These are phyloP conservation scores for Lachnellula cervina DNA, from an alignment of 2,329 filamentous ascomycete genomes.

Conservation along the genomic window DNA sequence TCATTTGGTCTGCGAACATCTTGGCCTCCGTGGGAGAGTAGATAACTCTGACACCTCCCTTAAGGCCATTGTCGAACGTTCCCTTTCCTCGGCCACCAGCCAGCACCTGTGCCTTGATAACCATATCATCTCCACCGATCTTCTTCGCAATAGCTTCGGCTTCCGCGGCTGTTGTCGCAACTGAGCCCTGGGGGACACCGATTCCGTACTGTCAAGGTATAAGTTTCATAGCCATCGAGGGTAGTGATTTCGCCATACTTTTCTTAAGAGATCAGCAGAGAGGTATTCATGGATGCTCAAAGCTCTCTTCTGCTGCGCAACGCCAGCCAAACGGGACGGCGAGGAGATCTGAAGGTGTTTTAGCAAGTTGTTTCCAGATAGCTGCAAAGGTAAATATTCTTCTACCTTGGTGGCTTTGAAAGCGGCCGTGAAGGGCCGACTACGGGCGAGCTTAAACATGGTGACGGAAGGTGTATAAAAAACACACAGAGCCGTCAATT, in stretches of 20 bases:
- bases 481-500: constrained; percentile 25
- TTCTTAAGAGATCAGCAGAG: constrained; percentile 82
- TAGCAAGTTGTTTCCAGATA: constrained; percentile 20
- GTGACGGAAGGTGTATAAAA: constrained; percentile 33
- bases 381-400: constrained; percentile 13
- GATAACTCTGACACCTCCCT: constrained; percentile 97
- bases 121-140: constrained; percentile 93
- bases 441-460: constrained; percentile 88
- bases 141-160: constrained; percentile 87
- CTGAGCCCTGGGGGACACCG: constrained; percentile 83
- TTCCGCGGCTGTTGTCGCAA: constrained; percentile 78
- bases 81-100: constrained; percentile 98
- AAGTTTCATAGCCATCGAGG: constrained; percentile 21
- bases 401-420: constrained; percentile 70
- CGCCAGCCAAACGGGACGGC: constrained; percentile 55
- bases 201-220: constrained; percentile 74
- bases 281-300: constrained; percentile 98
- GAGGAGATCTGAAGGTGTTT: constrained; percentile 39
- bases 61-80: constrained; percentile 95
- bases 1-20: constrained; percentile 99
- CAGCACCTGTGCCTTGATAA: constrained; percentile 99
- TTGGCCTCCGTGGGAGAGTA: constrained; percentile 95
- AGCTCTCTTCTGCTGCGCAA: constrained; percentile 74
- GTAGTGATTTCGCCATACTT: constrained; percentile 41
- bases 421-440: constrained; percentile 73